phyloP scores from a whole-genome alignment of 495 filamentous ascomycete species.

The Hypoxylon trugodes region DNA sequence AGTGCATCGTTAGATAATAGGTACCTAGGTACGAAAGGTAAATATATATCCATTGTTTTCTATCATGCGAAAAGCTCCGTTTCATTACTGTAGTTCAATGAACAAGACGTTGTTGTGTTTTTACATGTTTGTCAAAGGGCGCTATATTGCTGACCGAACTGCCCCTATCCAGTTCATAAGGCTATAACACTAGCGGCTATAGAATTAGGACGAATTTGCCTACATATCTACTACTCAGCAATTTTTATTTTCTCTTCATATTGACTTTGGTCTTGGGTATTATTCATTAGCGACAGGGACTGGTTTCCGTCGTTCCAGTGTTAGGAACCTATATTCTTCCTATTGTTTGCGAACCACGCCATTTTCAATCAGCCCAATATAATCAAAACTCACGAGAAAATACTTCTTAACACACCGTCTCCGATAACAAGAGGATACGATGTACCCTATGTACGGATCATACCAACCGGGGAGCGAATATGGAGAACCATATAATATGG shows the following conservation, averaged over 20 bases:
- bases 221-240: background rate
- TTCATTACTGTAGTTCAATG: background rate
- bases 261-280: background rate
- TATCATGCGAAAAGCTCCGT: background rate
- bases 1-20: background rate
- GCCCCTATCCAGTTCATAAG: constrained; percentile 3
- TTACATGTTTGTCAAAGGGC: constrained; percentile 1
- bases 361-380: background rate
- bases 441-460: too few relatives aligned
- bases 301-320: background rate
- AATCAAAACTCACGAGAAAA: background rate
- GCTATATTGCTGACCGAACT: background rate
- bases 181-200: too few relatives aligned
- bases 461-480: background rate
- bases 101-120: background rate
- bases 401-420: too few relatives aligned
- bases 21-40: too few relatives aligned
- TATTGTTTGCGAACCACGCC: background rate
- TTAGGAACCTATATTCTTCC: background rate
- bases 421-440: too few relatives aligned
- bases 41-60: background rate
- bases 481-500: too few relatives aligned
- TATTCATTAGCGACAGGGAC: background rate
- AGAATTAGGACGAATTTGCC: background rate
- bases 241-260: background rate